Conservation (phyloP, 1,139 yeast species). For the Yamadazyma jaroonii region DNA sequence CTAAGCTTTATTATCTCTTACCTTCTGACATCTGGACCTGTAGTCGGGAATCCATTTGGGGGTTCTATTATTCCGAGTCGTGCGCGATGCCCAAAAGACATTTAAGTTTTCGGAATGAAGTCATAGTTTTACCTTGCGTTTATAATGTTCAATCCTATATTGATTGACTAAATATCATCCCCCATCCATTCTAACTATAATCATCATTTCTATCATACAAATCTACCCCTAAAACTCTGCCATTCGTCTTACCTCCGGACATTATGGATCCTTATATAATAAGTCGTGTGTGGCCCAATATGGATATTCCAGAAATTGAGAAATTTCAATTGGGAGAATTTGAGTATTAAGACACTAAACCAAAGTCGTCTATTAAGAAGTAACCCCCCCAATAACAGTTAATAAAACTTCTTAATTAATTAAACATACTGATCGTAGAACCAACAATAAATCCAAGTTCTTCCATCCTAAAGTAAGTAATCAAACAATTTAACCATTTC, state of each 20-base stretch:
- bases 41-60: too few relatives aligned
- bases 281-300: neutral
- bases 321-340: slow-evolving; percentile 2
- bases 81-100: neutral
- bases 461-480: too few relatives aligned
- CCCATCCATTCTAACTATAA: too few relatives aligned
- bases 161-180: too few relatives aligned
- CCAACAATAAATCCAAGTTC: too few relatives aligned
- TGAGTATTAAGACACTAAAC: neutral
- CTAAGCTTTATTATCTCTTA: too few relatives aligned
- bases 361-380: too few relatives aligned
- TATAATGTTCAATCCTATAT: too few relatives aligned
- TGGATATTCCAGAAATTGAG: neutral
- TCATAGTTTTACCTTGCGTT: neutral
- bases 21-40: too few relatives aligned
- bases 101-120: neutral
- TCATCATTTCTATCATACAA: neutral
- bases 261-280: neutral
- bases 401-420: too few relatives aligned
- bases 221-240: neutral
- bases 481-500: neutral
- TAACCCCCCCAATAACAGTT: too few relatives aligned
- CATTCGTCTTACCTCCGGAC: neutral
- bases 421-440: too few relatives aligned
- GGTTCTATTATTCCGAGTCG: neutral